Evolutionary conservation across 2,329 filamentous ascomycete species (phyloP).

Genomic region (Podosphaera fusca): DNA sequence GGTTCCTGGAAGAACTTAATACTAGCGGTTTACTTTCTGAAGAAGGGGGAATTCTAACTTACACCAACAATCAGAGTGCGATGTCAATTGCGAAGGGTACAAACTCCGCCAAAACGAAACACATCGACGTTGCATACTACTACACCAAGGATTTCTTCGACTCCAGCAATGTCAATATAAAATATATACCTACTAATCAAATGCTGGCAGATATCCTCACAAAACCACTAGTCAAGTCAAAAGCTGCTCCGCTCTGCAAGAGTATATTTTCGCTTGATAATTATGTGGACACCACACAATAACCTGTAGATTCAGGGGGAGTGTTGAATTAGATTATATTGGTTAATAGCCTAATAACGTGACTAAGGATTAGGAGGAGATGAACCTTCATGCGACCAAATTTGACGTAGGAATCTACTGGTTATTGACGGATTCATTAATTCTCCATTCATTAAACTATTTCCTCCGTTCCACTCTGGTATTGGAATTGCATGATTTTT

Average conservation of each 20-base stretch:
- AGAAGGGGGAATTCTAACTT: background rate
- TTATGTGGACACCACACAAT: background rate
- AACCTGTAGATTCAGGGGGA: background rate
- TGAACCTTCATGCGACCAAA: no score
- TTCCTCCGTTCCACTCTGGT: no score
- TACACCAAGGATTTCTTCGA: background rate
- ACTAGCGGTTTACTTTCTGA: background rate
- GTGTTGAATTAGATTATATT: background rate
- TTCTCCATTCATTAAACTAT: no score
- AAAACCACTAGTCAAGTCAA: background rate
- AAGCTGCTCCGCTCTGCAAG: background rate
- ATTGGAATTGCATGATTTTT: no score
- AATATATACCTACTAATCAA: background rate
- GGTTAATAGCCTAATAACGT: no score
- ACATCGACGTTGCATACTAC: slow-evolving; percentile 1
- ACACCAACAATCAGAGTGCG: background rate
- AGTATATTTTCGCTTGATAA: background rate
- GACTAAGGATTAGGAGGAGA: no score
- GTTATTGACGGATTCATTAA: no score
- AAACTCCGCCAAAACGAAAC: background rate
- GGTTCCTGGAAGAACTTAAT: background rate
- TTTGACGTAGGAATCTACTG: no score
- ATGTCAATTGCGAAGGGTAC: background rate
- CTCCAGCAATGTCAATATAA: background rate
- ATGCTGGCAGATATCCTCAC: slow-evolving; percentile 2